Conservation (phyloP, 345 rosid species). For the Dimocarpus longan region DNA sequence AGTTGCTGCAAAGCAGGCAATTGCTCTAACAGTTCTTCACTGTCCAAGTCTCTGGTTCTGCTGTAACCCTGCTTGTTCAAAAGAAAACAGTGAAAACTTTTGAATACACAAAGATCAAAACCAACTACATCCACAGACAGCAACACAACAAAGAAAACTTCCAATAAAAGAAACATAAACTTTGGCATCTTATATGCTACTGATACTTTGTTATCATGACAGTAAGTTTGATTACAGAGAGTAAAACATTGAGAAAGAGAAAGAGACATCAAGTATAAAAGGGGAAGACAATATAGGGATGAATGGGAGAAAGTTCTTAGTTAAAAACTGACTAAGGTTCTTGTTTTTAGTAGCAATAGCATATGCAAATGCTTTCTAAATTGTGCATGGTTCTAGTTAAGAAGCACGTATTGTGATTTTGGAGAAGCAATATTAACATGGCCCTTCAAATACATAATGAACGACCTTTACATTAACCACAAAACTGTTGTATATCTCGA, state of each 20-base stretch:
- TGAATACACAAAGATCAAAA: constrained; percentile 11
- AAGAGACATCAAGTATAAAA: neutral
- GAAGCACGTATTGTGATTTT: neutral
- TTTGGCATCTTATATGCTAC: neutral
- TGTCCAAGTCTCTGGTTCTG: constrained; percentile 82
- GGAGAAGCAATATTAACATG: neutral
- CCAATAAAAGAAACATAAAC: neutral
- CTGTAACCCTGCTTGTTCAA: constrained; percentile 71
- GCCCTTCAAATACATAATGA: neutral
- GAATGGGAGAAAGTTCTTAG: neutral
- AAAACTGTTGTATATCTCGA: neutral
- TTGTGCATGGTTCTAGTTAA: neutral
- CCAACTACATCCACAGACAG: neutral
- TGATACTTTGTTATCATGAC: neutral
- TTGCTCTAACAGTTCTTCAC: constrained; percentile 87
- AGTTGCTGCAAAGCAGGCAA: constrained; percentile 89
- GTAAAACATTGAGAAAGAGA: neutral
- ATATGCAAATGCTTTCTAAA: neutral
- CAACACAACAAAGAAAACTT: constrained; percentile 1
- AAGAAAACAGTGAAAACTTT: constrained; percentile 13
- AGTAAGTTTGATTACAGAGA: neutral
- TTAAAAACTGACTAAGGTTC: neutral
- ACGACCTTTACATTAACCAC: neutral
- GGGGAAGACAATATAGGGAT: neutral
- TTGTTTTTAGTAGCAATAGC: neutral